Evolutionary conservation across 495 filamentous ascomycete genomes (phyloP), one percentile per base, ranked within the genome.

Genomic region (Rhypophila decipiens): DNA sequence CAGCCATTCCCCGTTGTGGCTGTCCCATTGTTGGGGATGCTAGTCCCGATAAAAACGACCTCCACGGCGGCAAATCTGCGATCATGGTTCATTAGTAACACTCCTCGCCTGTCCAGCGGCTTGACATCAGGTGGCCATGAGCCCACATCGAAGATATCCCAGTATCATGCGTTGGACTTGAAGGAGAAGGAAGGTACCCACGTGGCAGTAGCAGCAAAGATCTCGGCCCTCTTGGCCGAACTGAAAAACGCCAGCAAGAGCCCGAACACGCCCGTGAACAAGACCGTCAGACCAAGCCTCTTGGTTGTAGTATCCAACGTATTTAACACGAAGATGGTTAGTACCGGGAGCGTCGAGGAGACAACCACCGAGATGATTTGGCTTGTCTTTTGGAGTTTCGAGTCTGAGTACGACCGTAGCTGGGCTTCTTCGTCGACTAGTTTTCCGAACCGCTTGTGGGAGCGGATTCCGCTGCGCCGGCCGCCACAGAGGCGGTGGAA

Each of bases 31-130:
- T n/a, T n/a, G n/a, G n/a, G n/a, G n/a, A n/a, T n/a, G n/a, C n/a
- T n/a, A n/a, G n/a, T 31, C 20, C 37, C 37, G n/a, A 39, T 39
- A 19, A 39, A 39, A 9, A 39, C 37, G 37, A 39, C 37, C 19
- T 39, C 37, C 1, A 39, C 37, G n/a, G 17, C 37, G 10, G 37
- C 37, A 19, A 39, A 39, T 20, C 37, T 39, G 17, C n/a, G 3
- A 39, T 4, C 20, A 10, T 11, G 37, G 2, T 11, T 39, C n/a
- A 39, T n/a, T n/a, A n/a, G n/a, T n/a, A 13, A 31, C 27, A 13
- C 7, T 7, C 7, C 13, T 31, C 7, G 27, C 27, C 13, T 7
- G 13, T 31, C 27, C 27, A 7, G 27, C 7, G 27, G 13, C 27
- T 7, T 13, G 13, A 18, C 15, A 39, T 17, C 1, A 39, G 37